Evolutionary conservation across 441 rosid species (phyloP).

Genomic region (Mallotus repandus): DNA sequence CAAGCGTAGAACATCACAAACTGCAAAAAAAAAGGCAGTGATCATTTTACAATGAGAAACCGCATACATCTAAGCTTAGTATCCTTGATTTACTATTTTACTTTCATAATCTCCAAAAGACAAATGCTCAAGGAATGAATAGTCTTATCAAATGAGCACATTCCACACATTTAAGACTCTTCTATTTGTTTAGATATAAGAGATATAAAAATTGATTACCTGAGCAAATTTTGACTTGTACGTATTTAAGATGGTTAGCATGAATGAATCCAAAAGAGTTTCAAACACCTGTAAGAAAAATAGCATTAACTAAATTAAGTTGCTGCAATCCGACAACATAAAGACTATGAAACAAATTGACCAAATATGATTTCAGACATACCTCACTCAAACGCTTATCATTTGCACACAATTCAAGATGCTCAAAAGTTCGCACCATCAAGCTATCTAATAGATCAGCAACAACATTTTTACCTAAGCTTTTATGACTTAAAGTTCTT

Average conservation of each 20-base stretch:
- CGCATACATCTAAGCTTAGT: background rate
- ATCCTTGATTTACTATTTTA: background rate
- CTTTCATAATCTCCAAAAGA: background rate
- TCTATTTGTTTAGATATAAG: background rate
- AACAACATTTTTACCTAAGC: slow-evolving; percentile 42
- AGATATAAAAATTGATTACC: slow-evolving; percentile 37
- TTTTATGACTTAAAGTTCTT: slow-evolving; percentile 40
- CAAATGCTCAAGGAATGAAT: background rate
- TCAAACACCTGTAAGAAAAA: slow-evolving; percentile 56
- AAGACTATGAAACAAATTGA: background rate
- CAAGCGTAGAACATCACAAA: slow-evolving; percentile 85
- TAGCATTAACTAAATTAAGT: background rate
- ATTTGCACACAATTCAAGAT: slow-evolving; percentile 71
- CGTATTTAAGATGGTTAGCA: slow-evolving; percentile 52
- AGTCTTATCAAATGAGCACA: background rate
- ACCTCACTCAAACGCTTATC: slow-evolving; percentile 68
- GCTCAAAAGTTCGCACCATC: slow-evolving; percentile 71
- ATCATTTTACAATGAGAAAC: slow-evolving; percentile 10
- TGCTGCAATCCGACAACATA: background rate
- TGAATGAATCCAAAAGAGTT: slow-evolving; percentile 64
- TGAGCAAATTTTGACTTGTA: slow-evolving; percentile 81
- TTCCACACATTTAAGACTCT: background rate
- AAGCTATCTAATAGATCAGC: slow-evolving; percentile 72
- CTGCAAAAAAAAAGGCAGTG: slow-evolving; percentile 42
- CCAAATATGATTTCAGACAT: slow-evolving; percentile 2